These are phyloP conservation scores for Xylariaceae sp. DNA, from an alignment of 2,329 filamentous ascomycete genomes.

Conservation along the genomic window DNA sequence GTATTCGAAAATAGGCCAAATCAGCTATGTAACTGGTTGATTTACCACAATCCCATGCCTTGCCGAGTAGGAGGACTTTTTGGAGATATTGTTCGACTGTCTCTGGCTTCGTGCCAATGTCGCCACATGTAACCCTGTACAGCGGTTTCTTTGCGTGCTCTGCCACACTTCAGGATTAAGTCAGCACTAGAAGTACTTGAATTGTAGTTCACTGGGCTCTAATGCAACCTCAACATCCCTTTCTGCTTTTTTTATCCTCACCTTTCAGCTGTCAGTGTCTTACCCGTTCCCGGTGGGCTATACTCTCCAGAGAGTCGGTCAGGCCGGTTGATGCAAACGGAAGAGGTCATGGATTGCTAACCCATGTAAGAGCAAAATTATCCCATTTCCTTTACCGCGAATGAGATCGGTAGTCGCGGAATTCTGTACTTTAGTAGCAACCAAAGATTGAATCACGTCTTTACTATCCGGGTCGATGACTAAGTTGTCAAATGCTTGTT, in stretches of 20 bases:
- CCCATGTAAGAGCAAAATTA: conserved; percentile 20
- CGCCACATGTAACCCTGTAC: conserved; percentile 21
- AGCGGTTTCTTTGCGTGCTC: conserved; percentile 21
- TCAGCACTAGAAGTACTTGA: no score
- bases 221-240: background rate
- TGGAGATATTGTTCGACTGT: conserved; percentile 22
- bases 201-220: no score
- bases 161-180: conserved; percentile 12
- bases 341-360: background rate
- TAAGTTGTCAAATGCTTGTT: conserved; percentile 19
- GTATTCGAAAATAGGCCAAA: no score
- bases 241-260: background rate
- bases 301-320: no score
- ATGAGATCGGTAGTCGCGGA: conserved; percentile 10
- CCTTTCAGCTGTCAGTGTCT: conserved; percentile 13
- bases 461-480: conserved; percentile 20
- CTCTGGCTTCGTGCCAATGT: conserved; percentile 22
- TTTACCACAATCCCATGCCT: conserved; percentile 20
- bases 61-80: conserved; percentile 17
- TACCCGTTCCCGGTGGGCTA: conserved; percentile 20
- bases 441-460: conserved; percentile 20
- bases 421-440: conserved; percentile 16
- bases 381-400: conserved; percentile 15
- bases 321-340: background rate
- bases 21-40: no score